Conservation (phyloP, 129 eudicot genomes). For the sunflower (Helianthus annuus) region HanXRQr2.0-SUNRISE NC_035440.2:51930595-51931094, state of each 20-base stretch:
- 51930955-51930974: conserved; percentile 26
- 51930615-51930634: conserved; percentile 56
- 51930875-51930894: conserved; percentile 41
- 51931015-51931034: conserved; percentile 36
- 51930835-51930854: conserved; percentile 43
- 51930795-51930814: conserved; percentile 52
- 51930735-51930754: conserved; percentile 50
- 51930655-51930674: conserved; percentile 58
- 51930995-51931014: conserved; percentile 20
- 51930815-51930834: conserved; percentile 32
- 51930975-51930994: conserved; percentile 19
- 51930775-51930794: conserved; percentile 41
- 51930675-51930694: conserved; percentile 49
- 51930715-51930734: conserved; percentile 56
- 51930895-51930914: conserved; percentile 57
- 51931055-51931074: conserved; percentile 66
- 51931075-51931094: conserved; percentile 50
- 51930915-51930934: conserved; percentile 51
- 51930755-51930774: conserved; percentile 49
- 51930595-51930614: conserved; percentile 2
- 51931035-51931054: conserved; percentile 40
- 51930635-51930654: conserved; percentile 42
- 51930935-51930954: conserved; percentile 11
- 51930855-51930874: conserved; percentile 44
- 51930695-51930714: conserved; percentile 73